A percentile compares a stretch with the other conserved stretches of the same genome.
These are phyloP conservation scores for Cladosporium sp. DNA, from an alignment of 2,329 filamentous ascomycete species.

Conservation along the genomic window DNA sequence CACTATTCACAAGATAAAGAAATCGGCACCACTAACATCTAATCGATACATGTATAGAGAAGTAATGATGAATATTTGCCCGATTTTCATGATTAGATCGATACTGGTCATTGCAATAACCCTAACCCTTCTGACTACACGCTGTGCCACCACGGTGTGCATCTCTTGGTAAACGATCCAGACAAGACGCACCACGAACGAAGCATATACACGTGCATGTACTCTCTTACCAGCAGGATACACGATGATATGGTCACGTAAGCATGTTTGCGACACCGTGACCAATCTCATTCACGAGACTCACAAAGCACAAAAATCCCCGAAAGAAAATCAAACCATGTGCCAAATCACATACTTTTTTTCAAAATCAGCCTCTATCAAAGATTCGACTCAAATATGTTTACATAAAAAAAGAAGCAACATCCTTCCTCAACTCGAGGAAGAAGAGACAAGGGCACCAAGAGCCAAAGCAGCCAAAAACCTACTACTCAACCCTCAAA, in stretches of 20 bases:
- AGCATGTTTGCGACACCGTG: too few species aligned
- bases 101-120: neutral
- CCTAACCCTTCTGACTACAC: neutral
- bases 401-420: slow-evolving; percentile 7
- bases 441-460: neutral
- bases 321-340: neutral
- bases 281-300: neutral
- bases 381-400: slow-evolving; percentile 11
- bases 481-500: slow-evolving; percentile 68
- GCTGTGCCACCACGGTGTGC: too few species aligned
- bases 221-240: neutral
- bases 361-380: neutral
- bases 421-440: neutral
- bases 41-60: neutral
- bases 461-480: neutral
- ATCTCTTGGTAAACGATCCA: too few species aligned
- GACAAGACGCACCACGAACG: neutral
- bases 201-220: neutral
- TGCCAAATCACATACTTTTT: slow-evolving; percentile 9
- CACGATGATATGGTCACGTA: neutral
- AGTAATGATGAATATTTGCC: neutral
- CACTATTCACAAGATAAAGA: neutral
- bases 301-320: neutral
- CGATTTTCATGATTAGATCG: neutral
- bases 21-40: neutral